Conservation (phyloP, 208 protist genomes). For the Trypanosomatidae sp. region DNA sequence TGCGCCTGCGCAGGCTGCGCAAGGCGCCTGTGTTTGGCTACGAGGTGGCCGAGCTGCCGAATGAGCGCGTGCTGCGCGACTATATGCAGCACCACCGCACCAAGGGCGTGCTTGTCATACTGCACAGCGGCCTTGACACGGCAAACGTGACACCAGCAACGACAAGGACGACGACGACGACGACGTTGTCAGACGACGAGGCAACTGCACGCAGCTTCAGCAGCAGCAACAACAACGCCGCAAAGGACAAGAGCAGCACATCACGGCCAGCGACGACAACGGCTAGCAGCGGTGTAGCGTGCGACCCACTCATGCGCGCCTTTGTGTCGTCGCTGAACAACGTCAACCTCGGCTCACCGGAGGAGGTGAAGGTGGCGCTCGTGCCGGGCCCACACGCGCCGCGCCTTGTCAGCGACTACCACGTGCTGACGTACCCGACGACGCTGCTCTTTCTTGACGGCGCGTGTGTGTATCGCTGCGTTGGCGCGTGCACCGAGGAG, state of each 20-base stretch:
- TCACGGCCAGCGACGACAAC: not conserved
- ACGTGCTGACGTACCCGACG: conserved; percentile 64
- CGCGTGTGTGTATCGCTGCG: conserved; percentile 44
- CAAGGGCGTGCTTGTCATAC: conserved; percentile 39
- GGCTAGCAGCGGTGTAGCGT: conserved; percentile 6
- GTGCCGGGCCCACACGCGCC: conserved; percentile 49
- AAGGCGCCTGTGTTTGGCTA: conserved; percentile 65
- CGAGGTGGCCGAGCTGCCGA: conserved; percentile 73
- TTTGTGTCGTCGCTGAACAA: conserved; percentile 74
- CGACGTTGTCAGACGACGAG: not conserved
- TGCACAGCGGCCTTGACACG: conserved; percentile 40
- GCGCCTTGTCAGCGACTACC: conserved; percentile 44
- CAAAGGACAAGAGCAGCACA: not conserved
- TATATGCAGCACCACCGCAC: conserved; percentile 50
- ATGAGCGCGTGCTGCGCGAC: conserved; percentile 56
- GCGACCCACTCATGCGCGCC: conserved; percentile 50
- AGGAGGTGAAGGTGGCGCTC: conserved; percentile 62
- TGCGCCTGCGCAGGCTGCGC: conserved; percentile 42
- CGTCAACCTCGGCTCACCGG: conserved; percentile 61
- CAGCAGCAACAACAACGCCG: not conserved
- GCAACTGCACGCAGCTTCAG: no score
- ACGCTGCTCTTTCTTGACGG: conserved; percentile 60
- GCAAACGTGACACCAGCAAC: not conserved
- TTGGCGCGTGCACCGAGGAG: conserved; percentile 50
- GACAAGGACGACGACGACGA: not conserved